A percentile compares a stretch with the other conserved stretches of the same genome.
phyloP scores from a whole-genome alignment of 306 rosid species.

The Vigna hirtella region DNA sequence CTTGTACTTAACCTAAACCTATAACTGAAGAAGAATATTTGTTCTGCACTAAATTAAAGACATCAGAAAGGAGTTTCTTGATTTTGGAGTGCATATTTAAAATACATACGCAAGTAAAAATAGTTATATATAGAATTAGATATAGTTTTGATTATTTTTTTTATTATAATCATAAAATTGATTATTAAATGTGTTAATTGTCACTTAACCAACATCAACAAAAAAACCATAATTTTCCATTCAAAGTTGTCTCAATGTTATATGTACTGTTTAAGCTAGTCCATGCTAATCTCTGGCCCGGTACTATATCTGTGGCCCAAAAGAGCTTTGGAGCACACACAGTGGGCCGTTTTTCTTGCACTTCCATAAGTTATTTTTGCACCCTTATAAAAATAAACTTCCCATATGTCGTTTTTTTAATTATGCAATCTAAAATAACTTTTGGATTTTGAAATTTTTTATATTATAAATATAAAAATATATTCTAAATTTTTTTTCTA shows the following conservation, averaged over 20 bases:
- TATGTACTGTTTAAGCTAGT: not conserved
- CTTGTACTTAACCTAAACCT: not conserved
- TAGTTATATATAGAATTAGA: not conserved
- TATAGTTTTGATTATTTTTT: not conserved
- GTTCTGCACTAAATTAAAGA: not conserved
- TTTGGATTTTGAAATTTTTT: too few species aligned
- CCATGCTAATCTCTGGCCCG: constrained; percentile 11
- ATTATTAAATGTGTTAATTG: not conserved
- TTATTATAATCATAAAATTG: not conserved
- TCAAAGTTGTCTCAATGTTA: not conserved
- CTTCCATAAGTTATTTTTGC: too few species aligned
- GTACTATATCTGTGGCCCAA: not conserved
- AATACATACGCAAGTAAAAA: not conserved
- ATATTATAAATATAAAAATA: too few species aligned
- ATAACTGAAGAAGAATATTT: not conserved
- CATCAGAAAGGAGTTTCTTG: not conserved
- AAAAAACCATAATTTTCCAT: not conserved
- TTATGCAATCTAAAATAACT: too few species aligned
- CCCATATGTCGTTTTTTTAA: too few species aligned
- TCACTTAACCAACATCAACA: not conserved
- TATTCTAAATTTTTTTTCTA: too few species aligned
- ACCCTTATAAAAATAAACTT: too few species aligned
- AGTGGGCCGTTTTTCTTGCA: too few species aligned
- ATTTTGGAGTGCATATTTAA: not conserved
- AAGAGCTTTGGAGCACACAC: not conserved